Evolutionary conservation across 2,329 filamentous ascomycete genomes (phyloP).

Genomic region (Bipolaris oryzae): DNA sequence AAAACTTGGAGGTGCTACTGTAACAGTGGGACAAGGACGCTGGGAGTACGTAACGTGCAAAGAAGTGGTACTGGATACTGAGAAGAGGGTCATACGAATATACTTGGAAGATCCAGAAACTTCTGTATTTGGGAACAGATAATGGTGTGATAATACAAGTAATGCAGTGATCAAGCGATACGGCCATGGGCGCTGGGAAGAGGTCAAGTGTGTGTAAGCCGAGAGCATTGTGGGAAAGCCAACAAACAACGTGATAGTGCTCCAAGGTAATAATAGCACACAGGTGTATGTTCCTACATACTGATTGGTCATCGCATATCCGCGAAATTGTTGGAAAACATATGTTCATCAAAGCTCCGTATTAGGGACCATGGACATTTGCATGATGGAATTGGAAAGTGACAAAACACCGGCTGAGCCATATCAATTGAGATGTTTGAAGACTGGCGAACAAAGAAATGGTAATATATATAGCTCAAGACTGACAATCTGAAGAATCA

Average conservation of each 20-base stretch:
- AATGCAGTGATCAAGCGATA: constrained; percentile 1
- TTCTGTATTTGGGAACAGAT: background rate
- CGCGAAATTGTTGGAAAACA: too few relatives aligned
- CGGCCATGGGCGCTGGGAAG: background rate
- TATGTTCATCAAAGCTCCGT: background rate
- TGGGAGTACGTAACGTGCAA: constrained; percentile 3
- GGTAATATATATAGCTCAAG: too few relatives aligned
- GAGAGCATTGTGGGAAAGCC: background rate
- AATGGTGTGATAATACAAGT: background rate
- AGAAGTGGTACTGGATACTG: constrained; percentile 7
- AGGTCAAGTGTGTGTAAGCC: background rate
- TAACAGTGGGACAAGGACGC: constrained; percentile 21
- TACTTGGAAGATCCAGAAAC: background rate
- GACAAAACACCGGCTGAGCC: background rate
- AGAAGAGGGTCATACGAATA: constrained; percentile 5
- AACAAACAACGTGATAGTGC: background rate
- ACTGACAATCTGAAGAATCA: too few relatives aligned
- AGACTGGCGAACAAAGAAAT: background rate
- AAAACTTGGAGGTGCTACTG: constrained; percentile 16
- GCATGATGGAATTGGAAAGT: background rate
- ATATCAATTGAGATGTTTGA: background rate
- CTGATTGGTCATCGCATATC: too few relatives aligned
- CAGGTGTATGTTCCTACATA: too few relatives aligned
- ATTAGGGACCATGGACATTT: background rate
- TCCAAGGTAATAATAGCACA: too few relatives aligned